Evolutionary conservation across 176 grass and related monocot genomes (phyloP).

Genomic region (Avena eriantha): DNA sequence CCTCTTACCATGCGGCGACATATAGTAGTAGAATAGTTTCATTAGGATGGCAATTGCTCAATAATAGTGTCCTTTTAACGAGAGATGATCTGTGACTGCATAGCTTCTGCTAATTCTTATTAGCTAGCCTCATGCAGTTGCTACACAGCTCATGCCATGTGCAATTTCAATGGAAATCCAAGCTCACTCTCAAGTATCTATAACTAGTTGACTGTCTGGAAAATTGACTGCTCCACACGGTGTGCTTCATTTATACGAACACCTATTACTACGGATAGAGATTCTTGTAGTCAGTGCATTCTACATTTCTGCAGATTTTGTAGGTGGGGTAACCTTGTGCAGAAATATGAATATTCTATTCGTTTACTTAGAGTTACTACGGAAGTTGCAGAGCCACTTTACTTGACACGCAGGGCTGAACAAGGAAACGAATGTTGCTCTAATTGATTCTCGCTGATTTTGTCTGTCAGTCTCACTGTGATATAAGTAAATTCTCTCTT

Average conservation of each 20-base stretch:
- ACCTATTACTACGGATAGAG: neutral
- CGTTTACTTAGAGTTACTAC: neutral
- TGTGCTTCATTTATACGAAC: neutral
- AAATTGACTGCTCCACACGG: neutral
- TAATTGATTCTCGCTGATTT: neutral
- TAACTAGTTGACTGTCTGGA: neutral
- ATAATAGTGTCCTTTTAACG: neutral
- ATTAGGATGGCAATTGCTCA: neutral
- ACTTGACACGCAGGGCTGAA: neutral
- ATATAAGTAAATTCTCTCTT: neutral
- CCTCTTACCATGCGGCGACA: neutral
- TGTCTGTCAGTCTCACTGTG: neutral
- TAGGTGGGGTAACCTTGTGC: neutral
- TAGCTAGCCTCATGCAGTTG: neutral
- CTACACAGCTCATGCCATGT: neutral
- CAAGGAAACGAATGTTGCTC: neutral
- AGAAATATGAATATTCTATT: neutral
- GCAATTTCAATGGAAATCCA: neutral
- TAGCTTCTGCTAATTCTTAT: neutral
- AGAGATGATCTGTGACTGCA: neutral
- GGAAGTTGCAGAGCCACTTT: slow-evolving; percentile 8
- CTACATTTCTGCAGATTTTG: neutral
- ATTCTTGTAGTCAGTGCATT: neutral
- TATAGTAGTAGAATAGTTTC: no score
- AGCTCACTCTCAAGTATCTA: neutral